These are phyloP conservation scores for Pseudogymnoascus sp. DNA, from an alignment of 2,329 filamentous ascomycete species.

Conservation along the genomic window DNA sequence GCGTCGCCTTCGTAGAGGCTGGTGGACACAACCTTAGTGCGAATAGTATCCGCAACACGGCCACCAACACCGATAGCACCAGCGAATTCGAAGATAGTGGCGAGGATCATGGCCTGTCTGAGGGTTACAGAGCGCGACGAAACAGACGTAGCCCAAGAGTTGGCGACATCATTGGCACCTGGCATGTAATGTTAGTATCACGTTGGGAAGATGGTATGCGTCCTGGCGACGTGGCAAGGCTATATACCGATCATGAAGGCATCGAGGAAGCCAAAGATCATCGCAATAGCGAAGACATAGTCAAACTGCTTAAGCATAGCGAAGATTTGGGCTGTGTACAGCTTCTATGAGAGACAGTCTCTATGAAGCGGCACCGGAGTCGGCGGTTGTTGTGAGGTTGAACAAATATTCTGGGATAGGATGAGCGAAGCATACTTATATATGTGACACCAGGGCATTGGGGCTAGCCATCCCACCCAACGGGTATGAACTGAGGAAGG, in stretches of 20 bases:
- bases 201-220: neutral
- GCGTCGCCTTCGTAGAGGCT: constrained; percentile 39
- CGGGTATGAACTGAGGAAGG: neutral
- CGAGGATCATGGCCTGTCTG: constrained; percentile 50
- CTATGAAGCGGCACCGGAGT: neutral
- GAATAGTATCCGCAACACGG: constrained; percentile 52
- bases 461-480: neutral
- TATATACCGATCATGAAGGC: constrained; percentile 32
- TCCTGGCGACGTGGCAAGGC: neutral
- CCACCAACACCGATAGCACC: constrained; percentile 51
- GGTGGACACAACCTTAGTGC: constrained; percentile 48
- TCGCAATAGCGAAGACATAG: constrained; percentile 56
- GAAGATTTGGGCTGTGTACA: neutral
- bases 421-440: neutral
- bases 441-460: neutral
- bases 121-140: constrained; percentile 59
- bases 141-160: constrained; percentile 67
- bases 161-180: constrained; percentile 56
- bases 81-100: constrained; percentile 52
- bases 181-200: constrained; percentile 14
- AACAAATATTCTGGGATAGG: neutral
- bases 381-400: neutral
- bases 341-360: neutral
- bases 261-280: constrained; percentile 57
- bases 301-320: constrained; percentile 44